phyloP scores from a whole-genome alignment of 495 filamentous ascomycete genomes.

The Aspergillus biplanus region DNA sequence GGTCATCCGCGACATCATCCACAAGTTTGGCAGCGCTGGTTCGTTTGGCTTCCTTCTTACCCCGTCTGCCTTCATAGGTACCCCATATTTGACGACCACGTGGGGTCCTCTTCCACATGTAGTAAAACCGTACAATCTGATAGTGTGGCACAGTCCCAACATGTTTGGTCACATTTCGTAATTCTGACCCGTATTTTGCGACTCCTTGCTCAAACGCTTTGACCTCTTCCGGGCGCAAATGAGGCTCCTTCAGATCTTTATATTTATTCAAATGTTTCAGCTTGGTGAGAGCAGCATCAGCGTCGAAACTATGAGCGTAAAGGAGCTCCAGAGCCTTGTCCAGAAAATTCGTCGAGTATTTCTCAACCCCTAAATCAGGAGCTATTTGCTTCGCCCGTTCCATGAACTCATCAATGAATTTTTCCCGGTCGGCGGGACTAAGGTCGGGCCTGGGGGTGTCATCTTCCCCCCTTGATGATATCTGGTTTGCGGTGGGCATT shows the following conservation, averaged over 20 bases:
- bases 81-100: constrained; percentile 88
- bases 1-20: constrained; percentile 90
- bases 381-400: constrained; percentile 63
- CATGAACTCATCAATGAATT: constrained; percentile 75
- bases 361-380: constrained; percentile 63
- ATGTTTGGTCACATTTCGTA: constrained; percentile 79
- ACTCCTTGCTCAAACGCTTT: constrained; percentile 94
- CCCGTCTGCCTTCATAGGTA: constrained; percentile 79
- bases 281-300: constrained; percentile 70
- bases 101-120: constrained; percentile 96
- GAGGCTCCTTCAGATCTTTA: constrained; percentile 83
- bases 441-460: constrained; percentile 46
- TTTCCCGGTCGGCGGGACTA: constrained; percentile 49
- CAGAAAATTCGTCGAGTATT: constrained; percentile 80
- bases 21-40: constrained; percentile 70
- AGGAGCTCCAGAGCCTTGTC: constrained; percentile 83
- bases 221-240: constrained; percentile 73
- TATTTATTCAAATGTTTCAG: constrained; percentile 68
- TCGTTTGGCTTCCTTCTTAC: constrained; percentile 78
- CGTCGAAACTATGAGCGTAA: constrained; percentile 69
- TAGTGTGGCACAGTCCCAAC: constrained; percentile 72
- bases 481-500: constrained; percentile 53
- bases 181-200: constrained; percentile 87
- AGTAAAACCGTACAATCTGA: constrained; percentile 89
- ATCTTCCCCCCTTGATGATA: constrained; percentile 51